phyloP scores from a whole-genome alignment of 2,329 filamentous ascomycete genomes.

The Arthrinium phaeospermum region DNA sequence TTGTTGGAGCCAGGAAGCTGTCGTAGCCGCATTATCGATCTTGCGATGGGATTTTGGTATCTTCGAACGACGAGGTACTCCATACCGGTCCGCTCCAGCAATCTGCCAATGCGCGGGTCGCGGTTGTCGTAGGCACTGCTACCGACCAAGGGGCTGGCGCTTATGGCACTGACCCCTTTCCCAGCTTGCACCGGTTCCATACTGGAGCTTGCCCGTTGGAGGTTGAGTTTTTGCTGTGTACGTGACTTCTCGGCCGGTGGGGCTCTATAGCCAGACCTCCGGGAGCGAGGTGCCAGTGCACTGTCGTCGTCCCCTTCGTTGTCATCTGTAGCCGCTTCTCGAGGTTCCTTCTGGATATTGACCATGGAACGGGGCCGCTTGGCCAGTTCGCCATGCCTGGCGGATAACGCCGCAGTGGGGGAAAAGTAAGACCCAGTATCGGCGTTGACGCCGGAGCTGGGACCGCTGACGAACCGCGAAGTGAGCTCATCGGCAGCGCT shows the following conservation, averaged over 20 bases:
- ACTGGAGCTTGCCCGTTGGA: conserved; percentile 74
- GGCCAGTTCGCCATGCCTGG: conserved; percentile 40
- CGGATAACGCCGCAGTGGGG: conserved; percentile 37
- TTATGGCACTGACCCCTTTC: conserved; percentile 45
- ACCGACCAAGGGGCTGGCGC: conserved; percentile 54
- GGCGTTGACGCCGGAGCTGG: conserved; percentile 54
- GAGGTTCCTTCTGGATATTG: conserved; percentile 40
- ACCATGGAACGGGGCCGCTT: conserved; percentile 51
- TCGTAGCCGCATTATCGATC: conserved; percentile 62
- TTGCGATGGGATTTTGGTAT: conserved; percentile 72
- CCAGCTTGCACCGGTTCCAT: conserved; percentile 66
- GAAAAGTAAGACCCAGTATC: conserved; percentile 59
- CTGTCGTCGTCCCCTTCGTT: conserved; percentile 47
- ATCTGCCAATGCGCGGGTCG: conserved; percentile 67
- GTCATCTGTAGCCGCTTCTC: conserved; percentile 37
- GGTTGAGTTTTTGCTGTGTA: conserved; percentile 77
- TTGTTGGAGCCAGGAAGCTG: conserved; percentile 59
- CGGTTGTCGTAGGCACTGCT: conserved; percentile 62
- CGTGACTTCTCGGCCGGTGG: conserved; percentile 63
- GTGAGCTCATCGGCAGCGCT: conserved; percentile 56
- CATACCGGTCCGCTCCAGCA: conserved; percentile 72
- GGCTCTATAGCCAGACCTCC: conserved; percentile 44
- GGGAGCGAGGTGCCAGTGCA: conserved; percentile 53
- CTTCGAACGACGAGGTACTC: conserved; percentile 77
- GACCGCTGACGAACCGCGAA: conserved; percentile 63